These are phyloP conservation scores for Leishmania braziliensis DNA, from an alignment of 208 protist species.

Conservation along the genomic window DNA sequence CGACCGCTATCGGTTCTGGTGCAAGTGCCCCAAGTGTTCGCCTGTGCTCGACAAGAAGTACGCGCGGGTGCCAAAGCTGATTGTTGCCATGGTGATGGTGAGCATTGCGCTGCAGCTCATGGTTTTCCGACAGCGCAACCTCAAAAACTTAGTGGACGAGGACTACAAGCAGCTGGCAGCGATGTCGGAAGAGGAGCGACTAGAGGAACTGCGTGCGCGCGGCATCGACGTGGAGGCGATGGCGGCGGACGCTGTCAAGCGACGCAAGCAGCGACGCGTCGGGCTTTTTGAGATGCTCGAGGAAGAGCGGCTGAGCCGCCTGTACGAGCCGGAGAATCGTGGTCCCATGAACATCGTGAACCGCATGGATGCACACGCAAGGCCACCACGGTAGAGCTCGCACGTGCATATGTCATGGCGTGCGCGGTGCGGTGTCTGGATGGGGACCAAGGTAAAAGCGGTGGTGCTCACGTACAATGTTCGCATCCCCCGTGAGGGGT, in stretches of 20 bases:
- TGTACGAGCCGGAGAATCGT: constrained; percentile 39
- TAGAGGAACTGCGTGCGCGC: constrained; percentile 44
- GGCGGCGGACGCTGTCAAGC: constrained; percentile 29
- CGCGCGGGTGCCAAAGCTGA: constrained; percentile 44
- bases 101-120: constrained; percentile 69
- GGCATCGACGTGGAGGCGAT: constrained; percentile 45
- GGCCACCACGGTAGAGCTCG: constrained; percentile 22
- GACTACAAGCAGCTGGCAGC: constrained; percentile 30
- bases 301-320: constrained; percentile 36
- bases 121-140: constrained; percentile 56
- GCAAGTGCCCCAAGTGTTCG: constrained; percentile 86
- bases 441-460: not conserved
- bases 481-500: not conserved
- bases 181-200: constrained; percentile 48
- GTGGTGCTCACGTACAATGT: not conserved
- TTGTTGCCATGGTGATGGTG: constrained; percentile 56
- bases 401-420: not conserved
- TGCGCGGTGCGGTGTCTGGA: not conserved
- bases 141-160: constrained; percentile 41
- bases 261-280: constrained; percentile 28
- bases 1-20: constrained; percentile 90
- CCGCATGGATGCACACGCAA: constrained; percentile 18
- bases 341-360: constrained; percentile 31
- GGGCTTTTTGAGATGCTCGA: constrained; percentile 70
- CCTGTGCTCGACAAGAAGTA: constrained; percentile 71